Evolutionary conservation across 2,329 filamentous ascomycete species (phyloP).

Genomic region (Pyricularia pennisetigena): DNA sequence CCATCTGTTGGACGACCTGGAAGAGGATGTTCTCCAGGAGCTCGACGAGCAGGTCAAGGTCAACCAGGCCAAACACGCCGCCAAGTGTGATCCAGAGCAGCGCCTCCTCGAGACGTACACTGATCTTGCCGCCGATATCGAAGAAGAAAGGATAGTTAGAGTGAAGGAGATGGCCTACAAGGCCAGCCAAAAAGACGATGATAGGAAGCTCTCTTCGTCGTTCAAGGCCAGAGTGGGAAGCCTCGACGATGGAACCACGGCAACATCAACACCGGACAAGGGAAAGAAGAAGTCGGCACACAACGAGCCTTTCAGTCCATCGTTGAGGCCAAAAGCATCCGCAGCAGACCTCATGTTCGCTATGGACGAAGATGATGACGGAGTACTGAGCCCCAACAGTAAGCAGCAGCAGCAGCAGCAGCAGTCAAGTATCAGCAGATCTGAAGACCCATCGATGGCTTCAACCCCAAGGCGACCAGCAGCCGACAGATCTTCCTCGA

Average conservation of each 20-base stretch:
- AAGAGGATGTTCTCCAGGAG: slow-evolving; percentile 71
- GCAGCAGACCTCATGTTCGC: slow-evolving; percentile 77
- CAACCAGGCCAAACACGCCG: slow-evolving; percentile 75
- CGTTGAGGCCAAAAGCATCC: slow-evolving; percentile 58
- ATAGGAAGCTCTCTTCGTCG: slow-evolving; percentile 50
- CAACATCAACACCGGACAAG: slow-evolving; percentile 33
- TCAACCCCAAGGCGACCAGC: background rate
- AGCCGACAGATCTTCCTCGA: background rate
- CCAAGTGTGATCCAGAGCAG: slow-evolving; percentile 53
- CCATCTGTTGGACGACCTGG: slow-evolving; percentile 73
- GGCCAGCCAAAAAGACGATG: slow-evolving; percentile 51
- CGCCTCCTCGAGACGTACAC: slow-evolving; percentile 54
- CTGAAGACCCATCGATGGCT: background rate
- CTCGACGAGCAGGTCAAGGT: slow-evolving; percentile 71
- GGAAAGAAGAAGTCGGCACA: slow-evolving; percentile 33
- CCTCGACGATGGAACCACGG: slow-evolving; percentile 46
- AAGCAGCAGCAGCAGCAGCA: slow-evolving; percentile 2
- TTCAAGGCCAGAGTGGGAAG: slow-evolving; percentile 51
- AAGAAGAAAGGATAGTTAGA: slow-evolving; percentile 58
- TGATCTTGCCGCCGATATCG: slow-evolving; percentile 52
- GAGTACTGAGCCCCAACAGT: background rate
- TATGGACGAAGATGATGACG: slow-evolving; percentile 70
- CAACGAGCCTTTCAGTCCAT: slow-evolving; percentile 55
- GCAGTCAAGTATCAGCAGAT: background rate
- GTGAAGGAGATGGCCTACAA: slow-evolving; percentile 70